These are phyloP conservation scores for Porogramme epimiltina DNA, from an alignment of 1,284 basidiomycete species.

Conservation along the genomic window DNA sequence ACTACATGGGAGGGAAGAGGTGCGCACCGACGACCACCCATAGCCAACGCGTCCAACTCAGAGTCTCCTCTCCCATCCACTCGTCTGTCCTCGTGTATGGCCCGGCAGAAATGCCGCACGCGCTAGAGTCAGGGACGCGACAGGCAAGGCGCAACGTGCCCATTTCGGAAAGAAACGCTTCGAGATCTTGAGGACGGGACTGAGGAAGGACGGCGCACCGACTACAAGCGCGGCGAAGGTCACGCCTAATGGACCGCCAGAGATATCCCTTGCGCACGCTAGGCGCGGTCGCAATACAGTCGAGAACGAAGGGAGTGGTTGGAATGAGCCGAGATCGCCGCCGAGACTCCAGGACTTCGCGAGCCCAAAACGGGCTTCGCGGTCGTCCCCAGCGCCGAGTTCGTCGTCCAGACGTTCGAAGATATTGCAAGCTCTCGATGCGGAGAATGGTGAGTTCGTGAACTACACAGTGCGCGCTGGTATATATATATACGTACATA, in stretches of 20 bases:
- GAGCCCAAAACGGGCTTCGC: background rate
- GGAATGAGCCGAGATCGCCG: background rate
- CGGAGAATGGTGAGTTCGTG: constrained; percentile 28
- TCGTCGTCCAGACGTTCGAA: constrained; percentile 14
- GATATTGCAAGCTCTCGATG: constrained; percentile 26
- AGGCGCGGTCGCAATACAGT: constrained; percentile 1
- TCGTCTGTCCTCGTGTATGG: background rate
- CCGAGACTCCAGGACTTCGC: background rate
- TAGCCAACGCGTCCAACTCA: background rate
- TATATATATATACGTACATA: too few relatives aligned
- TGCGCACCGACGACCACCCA: constrained; percentile 20
- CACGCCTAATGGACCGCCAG: constrained; percentile 1
- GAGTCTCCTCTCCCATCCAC: background rate
- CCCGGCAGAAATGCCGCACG: constrained; percentile 52
- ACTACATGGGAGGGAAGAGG: constrained; percentile 66
- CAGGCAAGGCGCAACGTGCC: constrained; percentile 49
- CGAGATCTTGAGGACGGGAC: constrained; percentile 46
- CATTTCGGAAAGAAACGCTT: constrained; percentile 60
- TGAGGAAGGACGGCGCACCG: constrained; percentile 19
- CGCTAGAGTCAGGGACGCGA: constrained; percentile 50
- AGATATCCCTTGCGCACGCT: constrained; percentile 30
- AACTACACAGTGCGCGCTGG: too few relatives aligned
- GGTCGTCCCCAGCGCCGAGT: constrained; percentile 4
- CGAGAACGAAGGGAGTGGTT: background rate
- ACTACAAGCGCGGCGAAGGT: background rate